Base-by-base conservation (phyloP, 2,329 filamentous ascomycete species). In the Tolypocladium inflatum region DNA sequence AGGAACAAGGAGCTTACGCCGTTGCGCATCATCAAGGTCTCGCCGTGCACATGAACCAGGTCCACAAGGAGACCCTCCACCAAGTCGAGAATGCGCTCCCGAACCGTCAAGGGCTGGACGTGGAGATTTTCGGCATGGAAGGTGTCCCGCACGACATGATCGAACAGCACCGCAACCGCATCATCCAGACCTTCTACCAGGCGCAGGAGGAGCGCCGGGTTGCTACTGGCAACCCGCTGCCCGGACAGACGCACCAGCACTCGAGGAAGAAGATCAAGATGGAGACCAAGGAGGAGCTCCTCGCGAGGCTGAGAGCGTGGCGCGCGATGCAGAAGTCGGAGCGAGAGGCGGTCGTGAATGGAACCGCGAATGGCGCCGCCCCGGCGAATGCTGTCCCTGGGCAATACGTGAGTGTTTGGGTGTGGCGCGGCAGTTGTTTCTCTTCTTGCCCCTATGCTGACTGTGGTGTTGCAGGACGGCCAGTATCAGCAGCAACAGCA, bases 71-170 rank as follows among this genome's bases (percentile, higher is more conserved):
- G 72, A 89, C 87, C 37, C 82, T 97, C 55, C 85, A 84, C 23
- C 84, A 86, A 51, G 91, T 99, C 68, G 93, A 97, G 66, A 97
- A 97, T 80, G 91, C 94, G 55, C 82, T 97, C 3, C 87, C 89
- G 0, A 93, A 93, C 67, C 86, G 94, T 62, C 85, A 90, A 63
- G 88, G 88, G 59, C 84, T 96, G 60, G 91, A 96, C 60, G 85
- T 96, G 60, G 94, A 99, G 74, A 97, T 99, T 68, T 99, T 97
- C 71, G 94, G 93, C 68, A 97, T 97, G 90, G 91, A 97, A 72
- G 94, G 94, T 68, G 90, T 97, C 42, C 94, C 94, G 3, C 88
- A 91, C 59, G 90, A 96, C 59, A 83, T 95, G 61, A 77, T 90
- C 59, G 83, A 90, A 67, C 84, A 89, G 68, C 92, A 97, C 78